phyloP scores from a whole-genome alignment of 768 basidiomycete genomes.

The Russula ochroleuca region DNA sequence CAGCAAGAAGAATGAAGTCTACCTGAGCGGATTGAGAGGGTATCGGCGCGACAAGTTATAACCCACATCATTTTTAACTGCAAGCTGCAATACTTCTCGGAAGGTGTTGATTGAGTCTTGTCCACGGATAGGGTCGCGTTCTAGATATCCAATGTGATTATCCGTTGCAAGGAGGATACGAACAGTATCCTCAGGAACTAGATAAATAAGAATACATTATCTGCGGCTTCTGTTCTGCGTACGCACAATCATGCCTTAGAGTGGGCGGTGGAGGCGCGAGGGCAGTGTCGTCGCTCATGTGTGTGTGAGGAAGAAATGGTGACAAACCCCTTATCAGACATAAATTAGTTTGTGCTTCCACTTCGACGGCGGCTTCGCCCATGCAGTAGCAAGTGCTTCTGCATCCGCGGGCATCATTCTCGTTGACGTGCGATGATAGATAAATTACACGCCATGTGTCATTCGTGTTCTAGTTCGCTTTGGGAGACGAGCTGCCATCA shows the following conservation, averaged over 20 bases:
- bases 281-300: background rate
- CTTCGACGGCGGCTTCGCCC: too few relatives aligned
- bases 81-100: slow-evolving; percentile 86
- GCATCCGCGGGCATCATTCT: too few relatives aligned
- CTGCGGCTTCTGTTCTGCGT: background rate
- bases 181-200: slow-evolving; percentile 62
- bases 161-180: slow-evolving; percentile 89
- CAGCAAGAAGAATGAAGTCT: slow-evolving; percentile 91
- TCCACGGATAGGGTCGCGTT: slow-evolving; percentile 90
- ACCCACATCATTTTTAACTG: slow-evolving; percentile 79
- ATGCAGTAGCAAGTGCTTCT: too few relatives aligned
- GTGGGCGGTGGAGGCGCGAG: slow-evolving; percentile 16
- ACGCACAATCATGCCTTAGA: slow-evolving; percentile 17
- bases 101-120: slow-evolving; percentile 96
- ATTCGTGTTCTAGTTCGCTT: background rate
- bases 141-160: slow-evolving; percentile 93
- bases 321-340: background rate
- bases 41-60: slow-evolving; percentile 14
- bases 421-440: too few relatives aligned
- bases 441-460: too few relatives aligned
- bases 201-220: slow-evolving; percentile 1
- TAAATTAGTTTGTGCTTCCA: background rate
- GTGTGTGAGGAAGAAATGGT: background rate
- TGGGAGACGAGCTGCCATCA: too few relatives aligned
- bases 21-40: slow-evolving; percentile 49